phyloP scores from a whole-genome alignment of 2,329 filamentous ascomycete genomes.

The Sporothrix humicola region DNA sequence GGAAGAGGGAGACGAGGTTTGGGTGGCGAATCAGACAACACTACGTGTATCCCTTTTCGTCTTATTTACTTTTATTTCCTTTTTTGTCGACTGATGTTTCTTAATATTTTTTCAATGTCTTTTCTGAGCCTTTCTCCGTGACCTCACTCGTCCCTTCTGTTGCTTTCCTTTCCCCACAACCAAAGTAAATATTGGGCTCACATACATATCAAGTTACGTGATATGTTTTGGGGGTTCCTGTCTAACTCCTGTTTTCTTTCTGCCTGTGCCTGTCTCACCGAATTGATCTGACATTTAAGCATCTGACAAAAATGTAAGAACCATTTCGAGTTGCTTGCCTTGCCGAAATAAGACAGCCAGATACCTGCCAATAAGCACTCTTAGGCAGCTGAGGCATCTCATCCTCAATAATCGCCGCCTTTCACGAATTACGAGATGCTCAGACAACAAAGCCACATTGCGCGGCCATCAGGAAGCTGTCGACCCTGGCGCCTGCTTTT shows the following conservation, averaged over 20 bases:
- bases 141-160: not conserved
- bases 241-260: not conserved
- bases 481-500: not conserved
- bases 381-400: not conserved
- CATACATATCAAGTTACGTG: slow-evolving; percentile 4
- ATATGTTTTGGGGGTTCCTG: not conserved
- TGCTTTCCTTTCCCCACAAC: not conserved
- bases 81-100: not conserved
- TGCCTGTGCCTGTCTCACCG: not conserved
- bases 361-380: not conserved
- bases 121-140: not conserved
- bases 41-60: slow-evolving; percentile 23
- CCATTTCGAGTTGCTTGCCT: not conserved
- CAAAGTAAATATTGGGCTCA: slow-evolving; percentile 3
- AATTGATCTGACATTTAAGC: not conserved
- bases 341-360: not conserved
- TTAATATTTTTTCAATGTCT: too few relatives aligned
- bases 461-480: not conserved
- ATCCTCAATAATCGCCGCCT: not conserved
- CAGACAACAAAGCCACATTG: slow-evolving; percentile 13
- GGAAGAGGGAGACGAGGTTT: not conserved
- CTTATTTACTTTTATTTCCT: not conserved
- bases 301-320: not conserved
- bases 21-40: slow-evolving; percentile 2
- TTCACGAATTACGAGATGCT: not conserved